Percentiles rank a stretch among this genome's conserved stretches.
Evolutionary conservation across 176 grass and related monocot genomes (phyloP).

Genomic region (barley (Hordeum vulgare)): DNA sequence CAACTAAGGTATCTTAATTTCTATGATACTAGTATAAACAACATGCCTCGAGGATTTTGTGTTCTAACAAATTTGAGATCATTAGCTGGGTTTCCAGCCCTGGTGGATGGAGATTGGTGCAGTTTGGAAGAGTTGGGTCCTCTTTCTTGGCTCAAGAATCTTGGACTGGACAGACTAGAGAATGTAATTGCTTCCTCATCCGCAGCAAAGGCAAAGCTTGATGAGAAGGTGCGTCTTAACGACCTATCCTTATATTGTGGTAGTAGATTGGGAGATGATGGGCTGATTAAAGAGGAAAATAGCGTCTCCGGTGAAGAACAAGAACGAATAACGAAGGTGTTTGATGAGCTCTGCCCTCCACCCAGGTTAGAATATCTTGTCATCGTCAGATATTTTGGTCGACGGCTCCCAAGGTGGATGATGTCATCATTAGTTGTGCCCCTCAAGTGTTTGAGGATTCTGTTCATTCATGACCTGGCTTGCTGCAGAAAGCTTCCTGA

Average conservation of each 20-base stretch:
- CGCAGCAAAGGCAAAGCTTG: not conserved
- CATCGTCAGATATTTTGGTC: not conserved
- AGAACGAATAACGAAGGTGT: not conserved
- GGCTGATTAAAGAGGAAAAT: not conserved
- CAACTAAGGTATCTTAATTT: conserved; percentile 4
- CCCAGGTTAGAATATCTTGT: not conserved
- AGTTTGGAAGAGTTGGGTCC: not conserved
- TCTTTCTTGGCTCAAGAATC: not conserved
- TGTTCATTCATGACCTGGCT: not conserved
- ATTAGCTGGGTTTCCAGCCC: not conserved
- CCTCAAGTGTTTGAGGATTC: not conserved
- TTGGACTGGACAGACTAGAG: not conserved
- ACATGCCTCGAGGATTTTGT: not conserved
- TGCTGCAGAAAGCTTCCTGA: not conserved
- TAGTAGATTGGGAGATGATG: not conserved
- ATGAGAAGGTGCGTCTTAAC: not conserved
- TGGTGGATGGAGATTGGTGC: not conserved
- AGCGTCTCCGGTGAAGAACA: not conserved
- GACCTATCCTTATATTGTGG: not conserved
- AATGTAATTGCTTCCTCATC: not conserved
- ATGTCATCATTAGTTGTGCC: not conserved
- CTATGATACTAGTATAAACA: not conserved
- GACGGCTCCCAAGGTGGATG: not conserved
- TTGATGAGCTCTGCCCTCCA: conserved; percentile 14
- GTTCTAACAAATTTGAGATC: not conserved